Percentiles rank a stretch among this genome's conserved stretches.
These are phyloP conservation scores for Mycena haematopus DNA, from an alignment of 768 basidiomycete genomes.

Conservation along the genomic window DNA sequence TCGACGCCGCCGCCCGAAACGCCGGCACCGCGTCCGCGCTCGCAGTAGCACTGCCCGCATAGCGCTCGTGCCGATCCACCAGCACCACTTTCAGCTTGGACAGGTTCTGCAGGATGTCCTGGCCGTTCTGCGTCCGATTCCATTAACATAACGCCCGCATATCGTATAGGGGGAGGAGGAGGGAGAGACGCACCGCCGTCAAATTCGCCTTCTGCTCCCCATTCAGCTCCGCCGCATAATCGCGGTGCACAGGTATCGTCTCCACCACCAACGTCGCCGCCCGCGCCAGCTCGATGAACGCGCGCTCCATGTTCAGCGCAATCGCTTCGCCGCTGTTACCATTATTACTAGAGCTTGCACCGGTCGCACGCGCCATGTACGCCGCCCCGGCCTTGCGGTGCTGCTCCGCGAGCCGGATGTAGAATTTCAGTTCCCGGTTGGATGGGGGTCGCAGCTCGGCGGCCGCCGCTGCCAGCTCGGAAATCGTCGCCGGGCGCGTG, in stretches of 20 bases:
- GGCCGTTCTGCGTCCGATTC: constrained; percentile 61
- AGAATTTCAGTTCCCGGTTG: not conserved
- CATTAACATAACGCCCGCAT: not conserved
- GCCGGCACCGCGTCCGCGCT: constrained; percentile 7
- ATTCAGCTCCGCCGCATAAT: constrained; percentile 47
- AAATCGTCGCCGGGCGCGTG: not conserved
- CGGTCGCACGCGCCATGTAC: constrained; percentile 38
- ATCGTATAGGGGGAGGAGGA: no score
- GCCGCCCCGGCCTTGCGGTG: constrained; percentile 49
- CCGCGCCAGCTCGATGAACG: not conserved
- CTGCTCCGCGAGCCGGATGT: constrained; percentile 52
- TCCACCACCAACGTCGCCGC: constrained; percentile 63
- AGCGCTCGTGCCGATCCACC: constrained; percentile 61
- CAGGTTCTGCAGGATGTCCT: constrained; percentile 73
- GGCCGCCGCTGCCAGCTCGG: not conserved
- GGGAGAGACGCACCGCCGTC: constrained; percentile 51
- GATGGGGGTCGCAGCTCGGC: not conserved
- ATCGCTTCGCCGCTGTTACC: not conserved
- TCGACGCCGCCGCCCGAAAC: not conserved
- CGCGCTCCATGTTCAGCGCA: constrained; percentile 56
- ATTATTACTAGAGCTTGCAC: constrained; percentile 10
- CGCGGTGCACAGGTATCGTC: constrained; percentile 72
- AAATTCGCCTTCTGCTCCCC: constrained; percentile 53
- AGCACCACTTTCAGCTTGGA: constrained; percentile 68
- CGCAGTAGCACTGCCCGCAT: not conserved